phyloP scores from a whole-genome alignment of 495 filamentous ascomycete genomes.

The Penicillium lagena region DNA sequence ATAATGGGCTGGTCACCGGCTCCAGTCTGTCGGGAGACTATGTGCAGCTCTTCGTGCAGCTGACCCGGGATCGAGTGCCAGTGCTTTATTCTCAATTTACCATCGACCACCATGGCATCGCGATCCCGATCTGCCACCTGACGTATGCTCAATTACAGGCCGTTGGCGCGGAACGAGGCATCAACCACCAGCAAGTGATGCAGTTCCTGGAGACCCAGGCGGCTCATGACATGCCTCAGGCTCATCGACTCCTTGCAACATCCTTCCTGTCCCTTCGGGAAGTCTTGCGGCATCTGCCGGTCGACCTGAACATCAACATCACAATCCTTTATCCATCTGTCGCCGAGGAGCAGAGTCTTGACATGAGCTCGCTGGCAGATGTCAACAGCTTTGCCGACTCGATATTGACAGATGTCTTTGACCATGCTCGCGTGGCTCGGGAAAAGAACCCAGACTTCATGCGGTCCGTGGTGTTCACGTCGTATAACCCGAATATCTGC shows the following conservation, averaged over 20 bases:
- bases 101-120: constrained; percentile 70
- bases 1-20: constrained; percentile 83
- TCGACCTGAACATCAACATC: constrained; percentile 75
- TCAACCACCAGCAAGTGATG: constrained; percentile 35
- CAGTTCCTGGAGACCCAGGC: constrained; percentile 37
- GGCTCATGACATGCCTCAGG: constrained; percentile 51
- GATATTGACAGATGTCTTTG: constrained; percentile 79
- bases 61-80: constrained; percentile 80
- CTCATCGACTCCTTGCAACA: constrained; percentile 62
- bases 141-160: constrained; percentile 66
- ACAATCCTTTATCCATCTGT: constrained; percentile 77
- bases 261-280: constrained; percentile 72
- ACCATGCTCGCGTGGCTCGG: constrained; percentile 74
- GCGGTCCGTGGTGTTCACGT: constrained; percentile 85
- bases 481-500: constrained; percentile 82
- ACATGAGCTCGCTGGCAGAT: constrained; percentile 67
- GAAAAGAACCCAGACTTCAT: constrained; percentile 62
- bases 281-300: constrained; percentile 65
- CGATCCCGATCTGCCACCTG: constrained; percentile 70
- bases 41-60: constrained; percentile 81
- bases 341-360: constrained; percentile 59
- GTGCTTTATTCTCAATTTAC: constrained; percentile 81
- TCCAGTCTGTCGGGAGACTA: constrained; percentile 94
- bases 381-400: constrained; percentile 82
- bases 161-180: constrained; percentile 49